These are phyloP conservation scores for Nannochloropsis granulata DNA, from an alignment of 108 stramenopile species.

Conservation along the genomic window DNA sequence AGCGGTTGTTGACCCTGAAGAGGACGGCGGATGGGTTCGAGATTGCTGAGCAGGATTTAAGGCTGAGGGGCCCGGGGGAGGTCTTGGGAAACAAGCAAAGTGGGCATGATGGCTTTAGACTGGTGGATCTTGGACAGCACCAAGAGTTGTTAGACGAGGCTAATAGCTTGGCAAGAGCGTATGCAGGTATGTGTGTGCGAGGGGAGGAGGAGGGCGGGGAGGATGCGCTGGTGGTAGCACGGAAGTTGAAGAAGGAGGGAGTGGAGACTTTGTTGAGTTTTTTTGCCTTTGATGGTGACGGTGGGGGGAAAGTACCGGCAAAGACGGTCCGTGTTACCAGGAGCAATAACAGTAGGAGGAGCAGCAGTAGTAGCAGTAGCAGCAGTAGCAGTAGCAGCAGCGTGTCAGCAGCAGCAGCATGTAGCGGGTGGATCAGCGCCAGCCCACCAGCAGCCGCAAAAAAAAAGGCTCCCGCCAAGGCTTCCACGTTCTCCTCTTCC, in stretches of 20 bases:
- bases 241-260: neutral
- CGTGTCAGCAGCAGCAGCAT: neutral
- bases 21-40: slow-evolving; percentile 17
- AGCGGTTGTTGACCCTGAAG: slow-evolving; percentile 8
- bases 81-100: slow-evolving; percentile 9
- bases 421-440: neutral
- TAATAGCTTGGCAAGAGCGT: neutral
- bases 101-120: neutral
- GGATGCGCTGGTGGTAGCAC: neutral
- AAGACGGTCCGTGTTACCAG: too few species aligned
- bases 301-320: neutral
- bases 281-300: neutral
- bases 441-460: neutral
- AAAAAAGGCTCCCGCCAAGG: neutral
- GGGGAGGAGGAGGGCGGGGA: neutral
- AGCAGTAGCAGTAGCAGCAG: neutral
- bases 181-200: neutral
- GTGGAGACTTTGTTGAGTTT: neutral
- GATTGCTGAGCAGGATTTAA: slow-evolving; percentile 18
- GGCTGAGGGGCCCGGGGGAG: slow-evolving; percentile 18
- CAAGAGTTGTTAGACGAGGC: neutral
- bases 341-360: neutral
- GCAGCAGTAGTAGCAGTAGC: neutral
- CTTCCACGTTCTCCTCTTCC: neutral
- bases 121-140: neutral